Evolutionary conservation across 371 early-diverging fungal species (phyloP).

Genomic region (Mortierella sp.): DNA sequence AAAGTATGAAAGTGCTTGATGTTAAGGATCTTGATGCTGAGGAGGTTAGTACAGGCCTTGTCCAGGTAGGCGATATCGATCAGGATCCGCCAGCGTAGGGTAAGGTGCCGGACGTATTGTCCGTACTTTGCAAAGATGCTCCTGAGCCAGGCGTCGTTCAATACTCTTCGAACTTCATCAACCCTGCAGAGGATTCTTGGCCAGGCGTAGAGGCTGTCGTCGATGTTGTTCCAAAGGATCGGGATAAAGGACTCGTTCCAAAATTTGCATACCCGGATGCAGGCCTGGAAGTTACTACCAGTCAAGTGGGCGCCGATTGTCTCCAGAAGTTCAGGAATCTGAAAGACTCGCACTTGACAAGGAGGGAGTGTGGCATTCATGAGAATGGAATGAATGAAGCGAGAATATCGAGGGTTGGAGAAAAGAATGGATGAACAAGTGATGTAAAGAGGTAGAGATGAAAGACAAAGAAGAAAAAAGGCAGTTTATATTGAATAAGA

Average conservation of each 20-base stretch:
- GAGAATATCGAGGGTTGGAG: not conserved
- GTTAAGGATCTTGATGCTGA: not conserved
- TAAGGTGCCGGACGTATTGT: not conserved
- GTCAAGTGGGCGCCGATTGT: not conserved
- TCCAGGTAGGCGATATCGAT: not conserved
- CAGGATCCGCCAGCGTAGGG: not conserved
- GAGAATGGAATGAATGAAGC: not conserved
- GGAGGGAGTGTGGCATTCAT: not conserved
- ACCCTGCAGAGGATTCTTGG: not conserved
- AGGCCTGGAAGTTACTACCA: not conserved
- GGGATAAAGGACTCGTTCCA: not conserved
- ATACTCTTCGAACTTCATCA: not conserved
- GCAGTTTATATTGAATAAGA: no score
- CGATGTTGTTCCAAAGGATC: not conserved
- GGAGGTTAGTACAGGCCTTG: not conserved
- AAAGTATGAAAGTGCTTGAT: not conserved
- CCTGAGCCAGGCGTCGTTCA: not conserved
- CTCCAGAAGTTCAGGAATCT: not conserved
- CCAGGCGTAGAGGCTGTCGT: not conserved
- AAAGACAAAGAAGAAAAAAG: not conserved
- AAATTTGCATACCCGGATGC: not conserved
- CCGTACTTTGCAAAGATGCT: not conserved
- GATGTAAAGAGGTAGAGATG: not conserved
- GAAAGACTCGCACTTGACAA: not conserved
- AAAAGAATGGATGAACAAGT: not conserved